Conservation (phyloP, 352 stramenopile species). For the Phytophthora lateralis region DNA sequence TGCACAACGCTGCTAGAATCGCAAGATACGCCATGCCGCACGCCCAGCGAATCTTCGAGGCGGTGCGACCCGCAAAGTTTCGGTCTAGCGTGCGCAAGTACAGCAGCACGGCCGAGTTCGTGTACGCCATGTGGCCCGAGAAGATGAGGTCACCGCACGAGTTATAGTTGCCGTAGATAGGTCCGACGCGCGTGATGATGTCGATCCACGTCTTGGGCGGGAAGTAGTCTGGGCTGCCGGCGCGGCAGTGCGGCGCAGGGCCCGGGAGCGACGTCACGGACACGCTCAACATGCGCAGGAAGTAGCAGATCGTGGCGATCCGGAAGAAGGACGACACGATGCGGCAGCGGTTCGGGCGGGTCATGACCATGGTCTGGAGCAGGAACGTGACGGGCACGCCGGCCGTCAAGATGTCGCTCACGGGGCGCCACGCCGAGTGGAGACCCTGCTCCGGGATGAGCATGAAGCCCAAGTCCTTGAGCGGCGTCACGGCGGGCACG, state of each 20-base stretch:
- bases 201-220: conserved; percentile 73
- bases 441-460: conserved; percentile 68
- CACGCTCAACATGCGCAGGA: conserved; percentile 68
- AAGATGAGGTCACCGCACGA: conserved; percentile 83
- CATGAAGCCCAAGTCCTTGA: conserved; percentile 79
- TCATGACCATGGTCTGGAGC: conserved; percentile 57
- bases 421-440: conserved; percentile 60
- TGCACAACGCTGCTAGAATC: conserved; percentile 56
- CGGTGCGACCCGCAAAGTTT: conserved; percentile 41
- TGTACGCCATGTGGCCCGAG: conserved; percentile 79
- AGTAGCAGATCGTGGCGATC: conserved; percentile 72
- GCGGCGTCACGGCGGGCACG: conserved; percentile 52
- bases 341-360: conserved; percentile 49
- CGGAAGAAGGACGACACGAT: conserved; percentile 73
- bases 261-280: conserved; percentile 73
- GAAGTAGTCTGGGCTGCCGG: conserved; percentile 55
- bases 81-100: conserved; percentile 70
- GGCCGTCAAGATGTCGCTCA: conserved; percentile 73
- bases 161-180: conserved; percentile 79
- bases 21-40: conserved; percentile 59
- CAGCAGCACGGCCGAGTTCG: conserved; percentile 66
- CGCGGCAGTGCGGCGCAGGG: conserved; percentile 68
- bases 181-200: conserved; percentile 71
- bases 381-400: conserved; percentile 65
- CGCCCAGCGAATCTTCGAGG: conserved; percentile 59